phyloP scores from a whole-genome alignment of 108 stramenopile genomes.

The Cylindrotheca closterium region DNA sequence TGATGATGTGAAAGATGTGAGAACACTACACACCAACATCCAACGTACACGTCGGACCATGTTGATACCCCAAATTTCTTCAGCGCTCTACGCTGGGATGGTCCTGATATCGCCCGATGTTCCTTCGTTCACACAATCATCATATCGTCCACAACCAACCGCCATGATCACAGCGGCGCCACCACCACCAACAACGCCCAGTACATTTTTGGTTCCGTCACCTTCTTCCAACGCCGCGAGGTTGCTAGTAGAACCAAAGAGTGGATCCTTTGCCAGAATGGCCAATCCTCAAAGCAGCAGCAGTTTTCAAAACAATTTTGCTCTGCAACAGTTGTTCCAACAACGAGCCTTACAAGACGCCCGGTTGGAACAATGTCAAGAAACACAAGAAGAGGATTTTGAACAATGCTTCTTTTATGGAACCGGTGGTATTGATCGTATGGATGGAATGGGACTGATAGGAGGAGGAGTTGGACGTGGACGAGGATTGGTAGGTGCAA shows the following conservation, averaged over 20 bases:
- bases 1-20: too few relatives aligned
- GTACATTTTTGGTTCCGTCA: neutral
- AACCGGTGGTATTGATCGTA: too few relatives aligned
- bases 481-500: too few relatives aligned
- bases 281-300: neutral
- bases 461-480: too few relatives aligned
- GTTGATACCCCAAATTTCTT: too few relatives aligned
- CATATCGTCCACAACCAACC: too few relatives aligned
- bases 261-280: neutral
- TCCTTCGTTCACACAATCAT: too few relatives aligned
- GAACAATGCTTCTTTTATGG: slow-evolving; percentile 35
- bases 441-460: too few relatives aligned
- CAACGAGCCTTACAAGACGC: slow-evolving; percentile 19
- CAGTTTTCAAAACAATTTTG: neutral
- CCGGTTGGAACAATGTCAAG: slow-evolving; percentile 15
- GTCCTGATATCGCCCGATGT: too few relatives aligned
- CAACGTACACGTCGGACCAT: too few relatives aligned
- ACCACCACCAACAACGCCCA: neutral
- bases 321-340: slow-evolving; percentile 1
- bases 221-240: slow-evolving; percentile 8
- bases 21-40: too few relatives aligned
- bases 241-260: neutral
- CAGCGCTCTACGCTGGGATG: too few relatives aligned
- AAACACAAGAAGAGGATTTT: slow-evolving; percentile 12
- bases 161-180: neutral